Evolutionary conservation across 2,329 filamentous ascomycete species (phyloP).

Genomic region (Fusarium graminum): DNA sequence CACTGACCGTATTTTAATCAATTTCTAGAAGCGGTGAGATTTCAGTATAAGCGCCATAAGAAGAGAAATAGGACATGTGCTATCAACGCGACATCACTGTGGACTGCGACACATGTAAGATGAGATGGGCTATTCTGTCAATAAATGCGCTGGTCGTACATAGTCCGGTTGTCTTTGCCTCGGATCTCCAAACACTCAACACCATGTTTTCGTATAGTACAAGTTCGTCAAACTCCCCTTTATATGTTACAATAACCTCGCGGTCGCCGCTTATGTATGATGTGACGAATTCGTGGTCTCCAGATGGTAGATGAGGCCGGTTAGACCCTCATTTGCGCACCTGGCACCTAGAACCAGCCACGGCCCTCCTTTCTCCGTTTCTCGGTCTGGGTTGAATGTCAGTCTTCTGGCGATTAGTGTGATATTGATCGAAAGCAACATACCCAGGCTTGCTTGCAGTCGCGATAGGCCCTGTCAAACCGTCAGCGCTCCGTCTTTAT

Average conservation of each 20-base stretch:
- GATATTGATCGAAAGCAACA: not conserved
- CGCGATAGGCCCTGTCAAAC: conserved; percentile 82
- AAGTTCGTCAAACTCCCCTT: conserved; percentile 9
- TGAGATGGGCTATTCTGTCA: not conserved
- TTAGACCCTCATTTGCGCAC: not conserved
- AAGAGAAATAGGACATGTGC: not conserved
- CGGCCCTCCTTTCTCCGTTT: conserved; percentile 52
- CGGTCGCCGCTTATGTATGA: not conserved
- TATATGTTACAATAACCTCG: conserved; percentile 27
- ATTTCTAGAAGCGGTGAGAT: not conserved
- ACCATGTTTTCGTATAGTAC: conserved; percentile 24
- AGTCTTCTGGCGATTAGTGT: not conserved
- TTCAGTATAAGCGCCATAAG: not conserved
- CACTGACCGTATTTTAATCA: not conserved
- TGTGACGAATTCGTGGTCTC: not conserved
- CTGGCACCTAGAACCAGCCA: conserved; percentile 43
- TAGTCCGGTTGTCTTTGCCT: not conserved
- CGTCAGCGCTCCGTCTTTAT: conserved; percentile 33
- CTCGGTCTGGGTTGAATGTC: conserved; percentile 47
- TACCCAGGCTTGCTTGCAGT: conserved; percentile 97
- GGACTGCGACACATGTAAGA: not conserved
- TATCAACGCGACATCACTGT: not conserved
- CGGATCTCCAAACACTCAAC: not conserved
- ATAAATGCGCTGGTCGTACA: not conserved
- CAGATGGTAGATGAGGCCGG: not conserved